phyloP scores from a whole-genome alignment of 345 rosid species.

The Rhizophora mangle region DNA sequence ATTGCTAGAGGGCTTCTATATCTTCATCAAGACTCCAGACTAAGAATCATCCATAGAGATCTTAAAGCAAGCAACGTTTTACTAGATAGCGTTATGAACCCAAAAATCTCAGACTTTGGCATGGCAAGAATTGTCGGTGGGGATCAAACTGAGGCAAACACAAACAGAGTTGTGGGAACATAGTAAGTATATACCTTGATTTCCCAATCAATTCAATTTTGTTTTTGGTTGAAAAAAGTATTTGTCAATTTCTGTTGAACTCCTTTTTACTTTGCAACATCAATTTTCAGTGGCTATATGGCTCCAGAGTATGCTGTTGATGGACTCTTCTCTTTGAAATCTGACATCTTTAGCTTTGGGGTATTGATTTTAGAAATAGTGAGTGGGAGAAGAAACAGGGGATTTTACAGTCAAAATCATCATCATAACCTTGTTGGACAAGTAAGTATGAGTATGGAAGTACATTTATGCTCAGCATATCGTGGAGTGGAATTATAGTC shows the following conservation, averaged over 20 bases:
- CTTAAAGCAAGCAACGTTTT: conserved; percentile 20
- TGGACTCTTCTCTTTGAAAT: conserved; percentile 23
- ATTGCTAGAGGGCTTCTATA: conserved; percentile 49
- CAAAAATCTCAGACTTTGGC: conserved; percentile 24
- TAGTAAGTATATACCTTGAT: conserved; percentile 5
- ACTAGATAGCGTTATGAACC: conserved; percentile 19
- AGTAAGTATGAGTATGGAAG: conserved; percentile 2
- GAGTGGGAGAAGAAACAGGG: conserved; percentile 18
- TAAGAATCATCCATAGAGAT: conserved; percentile 48
- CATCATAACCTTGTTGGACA: conserved; percentile 21
- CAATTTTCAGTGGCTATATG: conserved; percentile 20
- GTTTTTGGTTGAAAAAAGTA: neutral
- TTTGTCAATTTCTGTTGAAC: neutral
- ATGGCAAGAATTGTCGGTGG: conserved; percentile 19
- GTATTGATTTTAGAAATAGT: conserved; percentile 20
- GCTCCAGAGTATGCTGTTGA: conserved; percentile 25
- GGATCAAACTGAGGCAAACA: conserved; percentile 21
- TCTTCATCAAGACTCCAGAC: conserved; percentile 49
- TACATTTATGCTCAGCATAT: too few species aligned
- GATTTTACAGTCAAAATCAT: conserved; percentile 14
- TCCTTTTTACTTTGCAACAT: neutral
- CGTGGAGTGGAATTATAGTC: too few species aligned
- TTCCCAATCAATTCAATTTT: neutral
- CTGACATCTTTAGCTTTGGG: conserved; percentile 24
- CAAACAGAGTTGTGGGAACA: conserved; percentile 22